A percentile compares a stretch with the other conserved stretches of the same genome.
Conservation (phyloP, 2,329 filamentous ascomycete species). For the Triangularia verruculosa region DNA sequence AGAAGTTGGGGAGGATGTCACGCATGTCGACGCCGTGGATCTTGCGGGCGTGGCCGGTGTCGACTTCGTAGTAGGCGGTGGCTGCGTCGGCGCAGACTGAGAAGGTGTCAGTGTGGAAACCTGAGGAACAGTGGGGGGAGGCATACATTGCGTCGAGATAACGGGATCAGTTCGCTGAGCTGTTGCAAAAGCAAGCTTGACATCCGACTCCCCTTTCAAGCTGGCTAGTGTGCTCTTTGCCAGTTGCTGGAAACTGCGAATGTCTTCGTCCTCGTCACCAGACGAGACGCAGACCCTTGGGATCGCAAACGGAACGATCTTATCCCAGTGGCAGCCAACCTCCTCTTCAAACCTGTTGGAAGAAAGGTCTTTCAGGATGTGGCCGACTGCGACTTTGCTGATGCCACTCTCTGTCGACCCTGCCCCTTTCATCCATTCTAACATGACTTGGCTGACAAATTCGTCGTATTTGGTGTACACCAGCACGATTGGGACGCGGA, state of each 20-base stretch:
- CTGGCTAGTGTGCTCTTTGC: constrained; percentile 17
- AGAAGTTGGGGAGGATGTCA: constrained; percentile 30
- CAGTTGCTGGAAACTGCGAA: constrained; percentile 21
- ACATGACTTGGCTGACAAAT: constrained; percentile 22
- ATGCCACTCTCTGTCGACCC: constrained; percentile 18
- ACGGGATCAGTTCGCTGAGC: constrained; percentile 25
- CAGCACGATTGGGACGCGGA: constrained; percentile 21
- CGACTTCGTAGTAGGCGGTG: constrained; percentile 25
- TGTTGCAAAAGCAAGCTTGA: constrained; percentile 24
- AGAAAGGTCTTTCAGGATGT: constrained; percentile 26
- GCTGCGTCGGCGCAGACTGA: constrained; percentile 20
- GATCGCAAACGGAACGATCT: constrained; percentile 9
- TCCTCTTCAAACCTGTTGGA: constrained; percentile 23
- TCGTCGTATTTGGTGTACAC: constrained; percentile 30
- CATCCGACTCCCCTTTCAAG: constrained; percentile 19
- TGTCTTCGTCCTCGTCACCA: constrained; percentile 15
- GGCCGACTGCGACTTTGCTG: constrained; percentile 26
- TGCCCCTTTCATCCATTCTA: constrained; percentile 23
- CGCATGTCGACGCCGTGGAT: constrained; percentile 24
- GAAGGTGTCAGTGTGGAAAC: background rate
- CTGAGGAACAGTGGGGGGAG: background rate
- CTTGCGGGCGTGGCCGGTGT: constrained; percentile 29
- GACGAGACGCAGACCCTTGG: constrained; percentile 25
- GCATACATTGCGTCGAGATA: constrained; percentile 27
- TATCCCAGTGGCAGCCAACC: constrained; percentile 25